Evolutionary conservation across 176 grass and related monocot species (phyloP).

Genomic region (Thinopyrum elongatum): DNA sequence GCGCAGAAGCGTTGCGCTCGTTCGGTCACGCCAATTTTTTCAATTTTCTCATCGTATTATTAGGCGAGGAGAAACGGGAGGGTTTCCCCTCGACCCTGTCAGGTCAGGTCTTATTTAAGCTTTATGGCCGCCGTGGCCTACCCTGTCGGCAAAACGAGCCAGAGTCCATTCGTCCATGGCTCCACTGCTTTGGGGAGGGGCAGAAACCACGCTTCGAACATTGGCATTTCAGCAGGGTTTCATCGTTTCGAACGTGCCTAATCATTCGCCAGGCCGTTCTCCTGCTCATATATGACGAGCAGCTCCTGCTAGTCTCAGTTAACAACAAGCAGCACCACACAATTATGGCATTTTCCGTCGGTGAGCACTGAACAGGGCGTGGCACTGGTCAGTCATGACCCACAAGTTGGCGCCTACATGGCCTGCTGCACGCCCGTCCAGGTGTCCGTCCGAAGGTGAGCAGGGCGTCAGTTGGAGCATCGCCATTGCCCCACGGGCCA

Average conservation of each 20-base stretch:
- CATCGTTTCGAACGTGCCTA: not conserved
- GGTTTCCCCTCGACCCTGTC: too few relatives aligned
- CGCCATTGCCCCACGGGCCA: slow-evolving; percentile 25
- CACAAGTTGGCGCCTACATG: not conserved
- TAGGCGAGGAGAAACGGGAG: not conserved
- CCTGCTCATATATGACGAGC: not conserved
- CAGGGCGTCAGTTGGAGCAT: slow-evolving; percentile 35
- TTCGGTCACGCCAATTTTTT: not conserved
- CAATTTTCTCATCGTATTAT: not conserved
- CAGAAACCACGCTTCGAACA: not conserved
- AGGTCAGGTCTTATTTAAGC: slow-evolving; percentile 28
- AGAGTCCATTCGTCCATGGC: not conserved
- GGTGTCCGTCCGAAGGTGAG: not conserved
- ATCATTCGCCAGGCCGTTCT: not conserved
- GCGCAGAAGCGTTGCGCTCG: slow-evolving; percentile 7
- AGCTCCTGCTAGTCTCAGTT: not conserved
- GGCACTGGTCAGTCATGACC: not conserved
- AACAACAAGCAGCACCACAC: not conserved
- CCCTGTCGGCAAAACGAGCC: not conserved
- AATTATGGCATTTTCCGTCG: not conserved
- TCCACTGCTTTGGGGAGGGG: not conserved
- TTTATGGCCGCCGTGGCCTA: slow-evolving; percentile 6
- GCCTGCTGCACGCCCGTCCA: not conserved
- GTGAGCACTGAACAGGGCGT: slow-evolving; percentile 5
- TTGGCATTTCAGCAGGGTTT: not conserved